These are phyloP conservation scores for Chalciporus sphaerocephalus DNA, from an alignment of 768 basidiomycete species.

Conservation along the genomic window DNA sequence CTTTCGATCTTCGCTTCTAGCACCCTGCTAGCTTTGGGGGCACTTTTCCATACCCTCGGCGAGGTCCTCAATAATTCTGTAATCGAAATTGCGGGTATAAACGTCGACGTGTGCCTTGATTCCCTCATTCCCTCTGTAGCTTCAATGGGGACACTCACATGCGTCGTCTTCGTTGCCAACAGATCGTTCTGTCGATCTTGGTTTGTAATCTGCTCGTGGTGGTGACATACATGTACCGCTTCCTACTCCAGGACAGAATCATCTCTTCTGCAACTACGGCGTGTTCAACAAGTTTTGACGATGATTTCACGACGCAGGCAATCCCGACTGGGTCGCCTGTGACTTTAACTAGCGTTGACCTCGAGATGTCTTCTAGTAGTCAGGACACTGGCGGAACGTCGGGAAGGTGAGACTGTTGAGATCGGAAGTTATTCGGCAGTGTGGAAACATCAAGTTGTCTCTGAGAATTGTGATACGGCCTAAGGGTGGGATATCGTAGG, in stretches of 20 bases:
- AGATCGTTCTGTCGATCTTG: constrained; percentile 10
- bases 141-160: no score
- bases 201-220: constrained; percentile 17
- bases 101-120: constrained; percentile 5
- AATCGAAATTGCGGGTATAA: not conserved
- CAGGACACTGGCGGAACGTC: not conserved
- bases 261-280: not conserved
- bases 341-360: constrained; percentile 10
- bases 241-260: not conserved
- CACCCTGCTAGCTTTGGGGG: constrained; percentile 9
- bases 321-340: not conserved
- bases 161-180: not conserved
- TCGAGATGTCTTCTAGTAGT: not conserved
- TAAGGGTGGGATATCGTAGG: no score
- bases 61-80: not conserved
- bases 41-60: constrained; percentile 6
- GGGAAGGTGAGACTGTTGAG: no score
- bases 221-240: constrained; percentile 16
- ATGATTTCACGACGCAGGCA: constrained; percentile 15
- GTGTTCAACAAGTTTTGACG: not conserved
- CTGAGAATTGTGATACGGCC: no score
- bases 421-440: no score
- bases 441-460: no score
- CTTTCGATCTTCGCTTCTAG: constrained; percentile 16
- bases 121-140: not conserved